Evolutionary conservation across 768 basidiomycete species (phyloP).

Genomic region (Serendipita sp.): DNA sequence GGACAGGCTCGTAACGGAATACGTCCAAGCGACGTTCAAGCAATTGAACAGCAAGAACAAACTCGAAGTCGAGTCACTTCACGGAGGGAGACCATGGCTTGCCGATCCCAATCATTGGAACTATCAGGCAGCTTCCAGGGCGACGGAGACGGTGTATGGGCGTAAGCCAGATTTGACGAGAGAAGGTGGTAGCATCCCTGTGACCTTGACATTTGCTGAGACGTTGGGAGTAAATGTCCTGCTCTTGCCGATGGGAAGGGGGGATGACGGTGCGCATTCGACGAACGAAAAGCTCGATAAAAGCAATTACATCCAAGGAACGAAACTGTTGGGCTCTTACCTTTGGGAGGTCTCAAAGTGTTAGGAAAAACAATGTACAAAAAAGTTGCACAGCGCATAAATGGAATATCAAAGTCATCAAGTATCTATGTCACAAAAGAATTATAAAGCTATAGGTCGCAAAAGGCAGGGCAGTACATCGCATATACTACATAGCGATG

Average conservation of each 20-base stretch:
- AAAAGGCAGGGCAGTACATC: no score
- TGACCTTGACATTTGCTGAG: constrained; percentile 88
- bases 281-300: constrained; percentile 91
- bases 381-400: neutral
- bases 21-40: constrained; percentile 59
- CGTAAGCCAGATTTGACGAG: constrained; percentile 68
- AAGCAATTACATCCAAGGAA: constrained; percentile 78
- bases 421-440: no score
- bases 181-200: constrained; percentile 90
- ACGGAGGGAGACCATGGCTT: constrained; percentile 85
- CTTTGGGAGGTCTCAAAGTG: constrained; percentile 52
- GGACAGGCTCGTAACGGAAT: constrained; percentile 50
- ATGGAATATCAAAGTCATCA: neutral
- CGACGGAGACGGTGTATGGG: constrained; percentile 61
- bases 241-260: constrained; percentile 82
- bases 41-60: constrained; percentile 78
- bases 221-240: constrained; percentile 73
- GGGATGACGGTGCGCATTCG: constrained; percentile 88
- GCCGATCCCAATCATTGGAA: constrained; percentile 81
- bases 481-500: no score
- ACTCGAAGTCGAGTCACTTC: constrained; percentile 49
- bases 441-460: no score
- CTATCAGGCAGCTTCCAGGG: constrained; percentile 72
- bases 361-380: constrained; percentile 1
- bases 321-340: constrained; percentile 66